Conservation (phyloP, 73 alveolate genomes). For the Paraurostyla sp. region DNA sequence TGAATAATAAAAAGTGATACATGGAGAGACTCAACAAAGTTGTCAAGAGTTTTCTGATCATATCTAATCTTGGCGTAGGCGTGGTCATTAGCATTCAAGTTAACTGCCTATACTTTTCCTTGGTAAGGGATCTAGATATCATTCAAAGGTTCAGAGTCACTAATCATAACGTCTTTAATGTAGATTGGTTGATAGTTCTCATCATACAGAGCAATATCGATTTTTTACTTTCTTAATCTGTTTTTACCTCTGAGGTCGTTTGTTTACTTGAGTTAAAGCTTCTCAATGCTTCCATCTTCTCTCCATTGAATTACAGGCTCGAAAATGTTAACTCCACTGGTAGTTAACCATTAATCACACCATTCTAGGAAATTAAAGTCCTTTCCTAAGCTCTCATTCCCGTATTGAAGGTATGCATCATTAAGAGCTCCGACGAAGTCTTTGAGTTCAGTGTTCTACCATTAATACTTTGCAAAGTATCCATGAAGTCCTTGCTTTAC, state of each 20-base stretch:
- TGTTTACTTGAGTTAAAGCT: conserved; percentile 8
- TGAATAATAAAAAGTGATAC: not conserved
- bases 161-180: conserved; percentile 21
- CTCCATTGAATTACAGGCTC: not conserved
- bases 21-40: conserved; percentile 12
- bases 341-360: conserved; percentile 51
- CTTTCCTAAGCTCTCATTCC: not conserved
- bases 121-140: not conserved
- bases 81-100: conserved; percentile 52
- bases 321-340: conserved; percentile 56
- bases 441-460: conserved; percentile 81
- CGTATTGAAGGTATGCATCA: conserved; percentile 49
- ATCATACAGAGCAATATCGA: conserved; percentile 60
- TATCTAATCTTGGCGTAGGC: conserved; percentile 53
- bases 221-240: conserved; percentile 51
- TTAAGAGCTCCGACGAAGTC: conserved; percentile 53
- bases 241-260: conserved; percentile 63
- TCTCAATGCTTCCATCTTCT: conserved; percentile 45
- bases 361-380: conserved; percentile 40
- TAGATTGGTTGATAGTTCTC: conserved; percentile 6
- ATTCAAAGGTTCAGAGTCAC: conserved; percentile 12
- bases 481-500: conserved; percentile 86
- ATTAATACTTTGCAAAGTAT: conserved; percentile 87
- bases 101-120: not conserved
- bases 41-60: conserved; percentile 18